Conservation (phyloP, 108 stramenopile species). For the Thalassiosira profunda region DNA sequence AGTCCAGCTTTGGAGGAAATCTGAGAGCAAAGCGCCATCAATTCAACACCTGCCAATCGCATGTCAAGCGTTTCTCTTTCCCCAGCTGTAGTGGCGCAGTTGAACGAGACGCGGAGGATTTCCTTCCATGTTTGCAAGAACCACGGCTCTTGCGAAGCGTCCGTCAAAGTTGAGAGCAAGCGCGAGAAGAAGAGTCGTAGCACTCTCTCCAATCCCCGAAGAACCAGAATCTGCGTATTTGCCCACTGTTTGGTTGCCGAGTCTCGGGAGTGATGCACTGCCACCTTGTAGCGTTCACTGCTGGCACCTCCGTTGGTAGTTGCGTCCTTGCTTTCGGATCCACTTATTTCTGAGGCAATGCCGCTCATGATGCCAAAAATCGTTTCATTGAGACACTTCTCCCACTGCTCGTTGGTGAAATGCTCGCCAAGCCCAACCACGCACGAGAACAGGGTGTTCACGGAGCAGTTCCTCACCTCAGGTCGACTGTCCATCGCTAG, state of each 20-base stretch:
- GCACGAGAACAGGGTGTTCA: slow-evolving; percentile 94
- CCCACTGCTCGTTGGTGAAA: slow-evolving; percentile 80
- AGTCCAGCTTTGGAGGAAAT: slow-evolving; percentile 72
- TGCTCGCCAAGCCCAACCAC: slow-evolving; percentile 85
- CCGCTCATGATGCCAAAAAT: slow-evolving; percentile 59
- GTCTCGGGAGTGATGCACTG: slow-evolving; percentile 87
- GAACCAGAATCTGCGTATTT: slow-evolving; percentile 79
- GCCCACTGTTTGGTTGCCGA: slow-evolving; percentile 87
- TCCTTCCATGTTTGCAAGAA: slow-evolving; percentile 76
- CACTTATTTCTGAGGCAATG: slow-evolving; percentile 32
- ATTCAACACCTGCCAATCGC: slow-evolving; percentile 72
- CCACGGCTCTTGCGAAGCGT: slow-evolving; percentile 58
- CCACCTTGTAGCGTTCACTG: slow-evolving; percentile 66
- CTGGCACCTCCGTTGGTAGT: background rate
- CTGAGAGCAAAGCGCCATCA: slow-evolving; percentile 73
- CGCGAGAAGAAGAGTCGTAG: slow-evolving; percentile 70
- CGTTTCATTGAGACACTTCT: slow-evolving; percentile 74
- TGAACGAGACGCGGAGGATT: slow-evolving; percentile 65
- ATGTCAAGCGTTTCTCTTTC: slow-evolving; percentile 83
- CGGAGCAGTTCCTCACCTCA: slow-evolving; percentile 91
- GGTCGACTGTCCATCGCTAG: slow-evolving; percentile 69
- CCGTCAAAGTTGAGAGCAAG: slow-evolving; percentile 46
- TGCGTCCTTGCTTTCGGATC: background rate
- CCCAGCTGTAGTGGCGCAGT: slow-evolving; percentile 53
- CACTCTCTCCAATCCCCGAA: slow-evolving; percentile 82